phyloP scores from a whole-genome alignment of 2,329 filamentous ascomycete species.

The Aspergillus ochraceoroseus region DNA sequence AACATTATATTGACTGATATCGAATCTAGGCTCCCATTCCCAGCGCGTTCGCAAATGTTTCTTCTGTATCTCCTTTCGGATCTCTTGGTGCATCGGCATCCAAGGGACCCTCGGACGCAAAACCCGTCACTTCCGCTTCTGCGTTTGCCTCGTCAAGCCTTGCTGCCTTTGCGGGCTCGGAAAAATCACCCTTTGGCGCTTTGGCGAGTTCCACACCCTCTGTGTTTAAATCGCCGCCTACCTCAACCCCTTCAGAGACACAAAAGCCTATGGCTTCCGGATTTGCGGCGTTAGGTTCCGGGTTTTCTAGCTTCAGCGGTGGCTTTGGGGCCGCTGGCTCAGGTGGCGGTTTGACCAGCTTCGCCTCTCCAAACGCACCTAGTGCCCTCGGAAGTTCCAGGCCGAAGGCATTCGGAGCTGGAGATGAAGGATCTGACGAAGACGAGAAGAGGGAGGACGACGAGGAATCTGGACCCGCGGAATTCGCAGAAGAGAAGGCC shows the following conservation, averaged over 20 bases:
- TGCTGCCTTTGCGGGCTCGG: constrained; percentile 58
- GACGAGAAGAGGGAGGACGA: constrained; percentile 51
- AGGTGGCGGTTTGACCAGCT: constrained; percentile 56
- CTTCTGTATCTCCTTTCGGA: constrained; percentile 43
- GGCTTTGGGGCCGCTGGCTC: constrained; percentile 49
- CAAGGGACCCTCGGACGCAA: constrained; percentile 21
- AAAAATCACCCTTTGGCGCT: constrained; percentile 60
- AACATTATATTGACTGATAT: constrained; percentile 1
- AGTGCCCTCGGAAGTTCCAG: constrained; percentile 39
- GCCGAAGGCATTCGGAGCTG: constrained; percentile 68
- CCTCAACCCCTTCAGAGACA: constrained; percentile 20
- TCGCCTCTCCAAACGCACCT: constrained; percentile 59
- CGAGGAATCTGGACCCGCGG: constrained; percentile 43
- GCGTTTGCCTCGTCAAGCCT: constrained; percentile 67
- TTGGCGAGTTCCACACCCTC: constrained; percentile 47
- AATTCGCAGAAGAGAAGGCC: constrained; percentile 48
- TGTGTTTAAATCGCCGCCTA: constrained; percentile 35
- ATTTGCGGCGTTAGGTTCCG: constrained; percentile 38
- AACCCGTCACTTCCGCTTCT: constrained; percentile 49
- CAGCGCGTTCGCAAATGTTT: constrained; percentile 44
- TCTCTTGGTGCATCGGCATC: constrained; percentile 30
- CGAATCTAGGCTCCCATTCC: constrained; percentile 27
- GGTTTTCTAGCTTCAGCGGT: constrained; percentile 37
- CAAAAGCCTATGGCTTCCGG: constrained; percentile 31
- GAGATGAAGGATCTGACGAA: constrained; percentile 51